phyloP scores from a whole-genome alignment of 192 early-diverging fungal genomes.

The Gryganskiella cystojenkinii region DNA sequence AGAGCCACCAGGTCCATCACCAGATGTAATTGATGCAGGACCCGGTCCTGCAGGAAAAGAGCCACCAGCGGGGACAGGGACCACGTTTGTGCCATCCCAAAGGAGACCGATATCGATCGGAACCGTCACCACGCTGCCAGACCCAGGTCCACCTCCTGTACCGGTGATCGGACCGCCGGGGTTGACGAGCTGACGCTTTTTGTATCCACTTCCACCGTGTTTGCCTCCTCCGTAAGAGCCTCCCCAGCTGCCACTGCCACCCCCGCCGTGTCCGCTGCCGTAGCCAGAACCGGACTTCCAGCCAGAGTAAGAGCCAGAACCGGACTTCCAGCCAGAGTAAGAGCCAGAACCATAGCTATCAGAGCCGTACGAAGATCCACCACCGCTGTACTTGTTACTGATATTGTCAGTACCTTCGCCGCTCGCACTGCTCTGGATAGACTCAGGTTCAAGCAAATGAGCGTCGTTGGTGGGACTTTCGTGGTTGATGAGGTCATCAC shows the following conservation, averaged over 20 bases:
- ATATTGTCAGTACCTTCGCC: too few species aligned
- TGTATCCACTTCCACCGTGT: not conserved
- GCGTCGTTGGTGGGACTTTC: too few species aligned
- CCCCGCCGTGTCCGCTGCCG: not conserved
- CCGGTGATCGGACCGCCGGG: too few species aligned
- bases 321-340: too few species aligned
- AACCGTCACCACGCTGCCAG: not conserved
- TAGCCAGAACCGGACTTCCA: not conserved
- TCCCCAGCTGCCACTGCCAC: not conserved
- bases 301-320: too few species aligned
- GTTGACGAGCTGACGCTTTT: slow-evolving; percentile 2
- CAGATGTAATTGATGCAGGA: not conserved
- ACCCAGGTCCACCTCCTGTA: not conserved
- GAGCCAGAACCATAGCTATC: too few species aligned
- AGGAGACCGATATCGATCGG: slow-evolving; percentile 3
- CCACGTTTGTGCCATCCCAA: slow-evolving; percentile 15
- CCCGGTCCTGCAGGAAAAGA: not conserved
- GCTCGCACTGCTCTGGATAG: too few species aligned
- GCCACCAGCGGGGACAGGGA: not conserved
- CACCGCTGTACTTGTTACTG: too few species aligned
- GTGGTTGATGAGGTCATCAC: too few species aligned
- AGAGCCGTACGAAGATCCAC: too few species aligned
- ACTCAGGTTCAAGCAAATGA: too few species aligned
- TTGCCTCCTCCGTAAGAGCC: not conserved
- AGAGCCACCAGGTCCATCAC: not conserved